Base-by-base conservation (phyloP, 2,329 filamentous ascomycete genomes). In the Xylariaceae sp. region DNA sequence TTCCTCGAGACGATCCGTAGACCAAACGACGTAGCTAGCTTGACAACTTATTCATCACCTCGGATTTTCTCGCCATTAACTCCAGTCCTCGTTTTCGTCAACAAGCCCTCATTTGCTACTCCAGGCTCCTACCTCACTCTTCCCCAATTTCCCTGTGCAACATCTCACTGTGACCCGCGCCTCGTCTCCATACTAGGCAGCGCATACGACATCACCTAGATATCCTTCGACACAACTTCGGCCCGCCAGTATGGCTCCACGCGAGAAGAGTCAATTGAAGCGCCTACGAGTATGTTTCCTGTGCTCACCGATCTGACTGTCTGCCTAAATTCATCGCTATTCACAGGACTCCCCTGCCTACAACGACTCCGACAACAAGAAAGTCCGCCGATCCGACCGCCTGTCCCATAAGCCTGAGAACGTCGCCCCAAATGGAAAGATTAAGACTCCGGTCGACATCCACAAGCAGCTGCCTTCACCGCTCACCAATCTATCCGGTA, bases 231-330 rank as follows among this genome's bases (percentile, higher is more conserved):
- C n/a, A n/a, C n/a, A n/a, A n/a, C n/a, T n/a, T n/a, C n/a, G n/a
- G n/a, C n/a, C 11, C 22, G 30, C 13, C 30, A 13, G 15, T 50
- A 81, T 81, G 79, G 68, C 79, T 65, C 73, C 81, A 65, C 69
- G 73, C 52, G 85, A 93, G 67, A 87, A 87, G 72, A 89, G 84
- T 71, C 85, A 87, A 69, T 80, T 93, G 70, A 95, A 95, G 74
- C 83, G 89, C 61, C 79, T 72, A 54, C 78, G 84, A 65, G 88
- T 93, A 73, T 62, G 78, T 71, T 45, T 48, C 63, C 47, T 53
- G 17, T 45, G 28, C 36, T 36, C 17, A 36, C 38, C 52, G 26
- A 35, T 12, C 40, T n/a, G 30, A 6, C 6, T 32, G 8, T 32
- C 16, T 13, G 30, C 47, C 42, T 51, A 44, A 48, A 43, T 48